These are phyloP conservation scores for Stagonosporopsis vannaccii DNA, from an alignment of 2,329 filamentous ascomycete species.

Conservation along the genomic window DNA sequence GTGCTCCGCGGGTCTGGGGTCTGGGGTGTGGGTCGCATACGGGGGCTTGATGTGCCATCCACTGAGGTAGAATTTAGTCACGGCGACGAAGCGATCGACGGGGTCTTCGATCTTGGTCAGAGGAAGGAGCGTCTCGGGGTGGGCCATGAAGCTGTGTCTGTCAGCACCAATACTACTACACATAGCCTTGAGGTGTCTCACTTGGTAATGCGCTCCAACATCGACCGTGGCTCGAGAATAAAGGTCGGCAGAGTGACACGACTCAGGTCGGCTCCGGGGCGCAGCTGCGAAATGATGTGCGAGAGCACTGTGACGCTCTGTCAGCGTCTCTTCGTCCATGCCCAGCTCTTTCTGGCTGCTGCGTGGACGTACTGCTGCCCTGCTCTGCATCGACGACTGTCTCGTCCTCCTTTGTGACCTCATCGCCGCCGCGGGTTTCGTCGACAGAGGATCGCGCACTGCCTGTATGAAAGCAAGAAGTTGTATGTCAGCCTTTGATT, in stretches of 20 bases:
- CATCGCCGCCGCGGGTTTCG: slow-evolving; percentile 41
- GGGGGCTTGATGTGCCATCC: slow-evolving; percentile 99
- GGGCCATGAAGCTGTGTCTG: slow-evolving; percentile 89
- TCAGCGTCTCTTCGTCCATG: slow-evolving; percentile 20
- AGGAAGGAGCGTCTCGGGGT: slow-evolving; percentile 91
- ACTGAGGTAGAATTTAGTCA: slow-evolving; percentile 97
- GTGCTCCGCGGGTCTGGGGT: slow-evolving; percentile 13
- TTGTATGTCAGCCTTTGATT: slow-evolving; percentile 25
- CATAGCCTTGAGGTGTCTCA: slow-evolving; percentile 56
- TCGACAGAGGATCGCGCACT: slow-evolving; percentile 53
- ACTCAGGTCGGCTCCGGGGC: slow-evolving; percentile 93
- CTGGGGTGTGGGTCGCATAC: slow-evolving; percentile 61
- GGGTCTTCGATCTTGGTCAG: slow-evolving; percentile 91
- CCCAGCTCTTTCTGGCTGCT: neutral
- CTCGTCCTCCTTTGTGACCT: slow-evolving; percentile 67
- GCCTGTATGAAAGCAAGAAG: slow-evolving; percentile 32
- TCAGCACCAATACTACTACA: slow-evolving; percentile 20
- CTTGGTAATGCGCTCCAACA: slow-evolving; percentile 99
- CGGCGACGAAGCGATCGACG: slow-evolving; percentile 85
- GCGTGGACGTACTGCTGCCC: slow-evolving; percentile 76
- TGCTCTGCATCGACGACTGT: slow-evolving; percentile 88
- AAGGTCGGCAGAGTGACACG: slow-evolving; percentile 95
- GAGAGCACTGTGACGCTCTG: slow-evolving; percentile 72
- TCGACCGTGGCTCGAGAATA: slow-evolving; percentile 95
- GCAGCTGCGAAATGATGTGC: slow-evolving; percentile 96